Evolutionary conservation across 2,329 filamentous ascomycete species (phyloP).

Genomic region (Fusarium sp.): DNA sequence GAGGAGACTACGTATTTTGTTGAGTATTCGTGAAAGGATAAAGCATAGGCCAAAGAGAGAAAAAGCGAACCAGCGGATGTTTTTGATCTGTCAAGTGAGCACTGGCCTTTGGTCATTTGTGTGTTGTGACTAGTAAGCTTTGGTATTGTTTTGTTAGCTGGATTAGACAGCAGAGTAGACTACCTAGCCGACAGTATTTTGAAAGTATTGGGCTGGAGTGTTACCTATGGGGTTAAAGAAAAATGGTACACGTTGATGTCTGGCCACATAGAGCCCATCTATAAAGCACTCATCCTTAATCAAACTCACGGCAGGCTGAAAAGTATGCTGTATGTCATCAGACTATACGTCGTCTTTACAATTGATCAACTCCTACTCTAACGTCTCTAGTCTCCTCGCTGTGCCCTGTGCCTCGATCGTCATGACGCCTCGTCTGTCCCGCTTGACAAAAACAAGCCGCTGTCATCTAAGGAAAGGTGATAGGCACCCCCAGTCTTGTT

Average conservation of each 20-base stretch:
- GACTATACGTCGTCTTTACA: conserved; percentile 32
- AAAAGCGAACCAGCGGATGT: conserved; percentile 36
- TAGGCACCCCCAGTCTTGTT: conserved; percentile 3
- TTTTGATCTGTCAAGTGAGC: conserved; percentile 27
- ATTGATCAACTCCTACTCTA: conserved; percentile 40
- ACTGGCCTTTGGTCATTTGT: conserved; percentile 4
- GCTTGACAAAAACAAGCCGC: conserved; percentile 13
- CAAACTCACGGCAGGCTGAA: not conserved
- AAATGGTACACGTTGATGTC: too few species aligned
- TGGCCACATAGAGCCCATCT: too few species aligned
- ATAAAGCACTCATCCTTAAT: not conserved
- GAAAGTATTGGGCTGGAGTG: not conserved
- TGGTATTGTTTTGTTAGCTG: not conserved
- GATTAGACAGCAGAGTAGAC: not conserved
- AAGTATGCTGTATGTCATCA: conserved; percentile 6
- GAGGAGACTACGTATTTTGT: conserved; percentile 1
- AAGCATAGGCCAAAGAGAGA: conserved; percentile 25
- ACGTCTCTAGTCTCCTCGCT: conserved; percentile 26
- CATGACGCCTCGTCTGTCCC: conserved; percentile 15
- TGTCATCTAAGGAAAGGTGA: conserved; percentile 2
- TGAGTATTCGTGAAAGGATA: conserved; percentile 1
- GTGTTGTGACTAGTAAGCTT: conserved; percentile 2
- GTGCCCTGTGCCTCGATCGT: conserved; percentile 4
- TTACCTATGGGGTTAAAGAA: too few species aligned
- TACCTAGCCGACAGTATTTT: not conserved